Percentiles rank a stretch among this genome's conserved stretches.
Evolutionary conservation across 139 green algal genomes (phyloP).

Genomic region (Tetradesmus lagerheimii): DNA sequence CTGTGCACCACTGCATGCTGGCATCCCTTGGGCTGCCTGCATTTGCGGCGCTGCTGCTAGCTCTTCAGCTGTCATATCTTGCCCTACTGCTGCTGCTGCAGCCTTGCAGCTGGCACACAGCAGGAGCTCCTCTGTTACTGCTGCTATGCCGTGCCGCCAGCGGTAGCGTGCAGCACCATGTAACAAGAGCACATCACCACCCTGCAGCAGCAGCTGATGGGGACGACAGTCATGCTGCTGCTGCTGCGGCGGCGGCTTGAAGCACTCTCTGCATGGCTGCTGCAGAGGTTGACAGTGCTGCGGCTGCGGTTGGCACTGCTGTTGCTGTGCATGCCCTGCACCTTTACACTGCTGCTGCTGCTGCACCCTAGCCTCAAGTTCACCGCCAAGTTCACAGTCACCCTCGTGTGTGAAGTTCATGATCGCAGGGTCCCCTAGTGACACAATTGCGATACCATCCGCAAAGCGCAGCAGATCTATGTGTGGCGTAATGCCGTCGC

Average conservation of each 20-base stretch:
- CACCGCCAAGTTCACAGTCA: background rate
- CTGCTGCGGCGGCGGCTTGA: background rate
- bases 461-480: slow-evolving; percentile 63
- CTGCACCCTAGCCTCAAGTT: background rate
- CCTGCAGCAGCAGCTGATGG: slow-evolving; percentile 47
- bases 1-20: background rate
- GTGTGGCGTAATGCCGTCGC: slow-evolving; percentile 59
- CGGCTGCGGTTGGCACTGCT: background rate
- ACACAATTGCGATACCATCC: slow-evolving; percentile 49
- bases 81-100: slow-evolving; percentile 22
- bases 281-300: background rate
- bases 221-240: background rate
- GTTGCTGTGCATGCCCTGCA: background rate
- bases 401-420: slow-evolving; percentile 44
- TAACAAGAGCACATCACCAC: slow-evolving; percentile 54
- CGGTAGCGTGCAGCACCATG: slow-evolving; percentile 49
- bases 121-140: slow-evolving; percentile 23
- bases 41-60: background rate
- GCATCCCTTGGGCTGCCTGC: background rate
- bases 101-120: background rate
- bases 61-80: background rate
- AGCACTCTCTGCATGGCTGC: background rate
- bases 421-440: slow-evolving; percentile 28
- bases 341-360: background rate
- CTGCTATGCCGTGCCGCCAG: slow-evolving; percentile 56